Evolutionary conservation across 441 rosid species (phyloP).

Genomic region (Mallotus repandus): DNA sequence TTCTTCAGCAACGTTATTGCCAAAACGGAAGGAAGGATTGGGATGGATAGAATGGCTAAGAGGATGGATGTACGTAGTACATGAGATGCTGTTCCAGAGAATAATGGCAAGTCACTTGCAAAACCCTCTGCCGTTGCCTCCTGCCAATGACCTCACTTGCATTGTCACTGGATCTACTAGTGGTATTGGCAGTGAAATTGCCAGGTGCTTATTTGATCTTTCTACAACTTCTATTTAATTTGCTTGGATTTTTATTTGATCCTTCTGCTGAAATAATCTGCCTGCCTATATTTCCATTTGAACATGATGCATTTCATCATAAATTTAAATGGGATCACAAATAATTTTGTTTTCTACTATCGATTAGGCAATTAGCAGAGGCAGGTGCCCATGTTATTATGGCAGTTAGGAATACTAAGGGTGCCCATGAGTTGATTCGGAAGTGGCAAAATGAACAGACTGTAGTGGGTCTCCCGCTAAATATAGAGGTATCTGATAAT

Average conservation of each 20-base stretch:
- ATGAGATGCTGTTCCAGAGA: slow-evolving; percentile 87
- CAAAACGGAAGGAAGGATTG: slow-evolving; percentile 47
- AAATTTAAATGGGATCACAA: too few species aligned
- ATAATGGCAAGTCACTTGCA: slow-evolving; percentile 77
- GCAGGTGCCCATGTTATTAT: slow-evolving; percentile 97
- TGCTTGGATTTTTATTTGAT: too few species aligned
- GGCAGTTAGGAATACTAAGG: slow-evolving; percentile 90
- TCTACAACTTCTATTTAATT: background rate
- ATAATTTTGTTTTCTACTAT: background rate
- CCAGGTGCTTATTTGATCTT: slow-evolving; percentile 40
- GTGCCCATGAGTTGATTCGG: slow-evolving; percentile 68
- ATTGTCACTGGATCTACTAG: slow-evolving; percentile 95
- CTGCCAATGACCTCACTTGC: slow-evolving; percentile 76
- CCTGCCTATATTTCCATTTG: too few species aligned
- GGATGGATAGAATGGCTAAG: slow-evolving; percentile 97
- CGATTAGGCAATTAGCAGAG: slow-evolving; percentile 78
- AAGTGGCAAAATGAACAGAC: slow-evolving; percentile 82
- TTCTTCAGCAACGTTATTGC: slow-evolving; percentile 7
- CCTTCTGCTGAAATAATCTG: too few species aligned
- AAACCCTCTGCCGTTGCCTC: slow-evolving; percentile 83
- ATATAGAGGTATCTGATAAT: slow-evolving; percentile 54
- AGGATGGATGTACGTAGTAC: slow-evolving; percentile 70
- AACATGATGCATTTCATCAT: too few species aligned
- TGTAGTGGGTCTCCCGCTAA: slow-evolving; percentile 72
- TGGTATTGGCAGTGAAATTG: slow-evolving; percentile 92